phyloP scores from a whole-genome alignment of 805 yeast species.

The Saccharomycopsis fodiens region DNA sequence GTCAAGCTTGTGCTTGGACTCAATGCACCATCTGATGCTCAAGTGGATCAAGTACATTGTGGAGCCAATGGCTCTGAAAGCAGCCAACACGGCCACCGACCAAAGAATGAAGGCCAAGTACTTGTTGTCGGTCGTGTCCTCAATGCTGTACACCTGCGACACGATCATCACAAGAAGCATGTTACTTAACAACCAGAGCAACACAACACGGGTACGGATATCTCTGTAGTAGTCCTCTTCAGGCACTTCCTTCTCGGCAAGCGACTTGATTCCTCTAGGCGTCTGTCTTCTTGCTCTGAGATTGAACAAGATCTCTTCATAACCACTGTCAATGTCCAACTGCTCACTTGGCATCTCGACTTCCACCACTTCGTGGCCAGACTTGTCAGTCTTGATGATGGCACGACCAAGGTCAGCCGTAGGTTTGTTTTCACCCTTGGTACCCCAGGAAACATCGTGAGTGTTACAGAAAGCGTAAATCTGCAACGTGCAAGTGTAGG shows the following conservation, averaged over 20 bases:
- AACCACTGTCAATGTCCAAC: conserved; percentile 73
- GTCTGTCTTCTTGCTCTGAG: conserved; percentile 63
- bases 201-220: conserved; percentile 90
- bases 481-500: conserved; percentile 86
- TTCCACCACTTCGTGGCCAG: conserved; percentile 79
- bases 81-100: conserved; percentile 83
- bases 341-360: conserved; percentile 66
- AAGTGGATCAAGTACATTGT: conserved; percentile 49
- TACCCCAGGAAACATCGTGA: conserved; percentile 99
- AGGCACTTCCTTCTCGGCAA: conserved; percentile 32
- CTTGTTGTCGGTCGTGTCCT: conserved; percentile 56
- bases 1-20: conserved; percentile 33
- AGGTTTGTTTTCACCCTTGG: conserved; percentile 84
- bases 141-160: conserved; percentile 70
- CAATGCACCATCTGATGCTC: conserved; percentile 33
- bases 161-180: conserved; percentile 78
- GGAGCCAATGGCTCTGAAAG: conserved; percentile 80
- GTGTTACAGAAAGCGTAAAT: conserved; percentile 97
- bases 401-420: conserved; percentile 71
- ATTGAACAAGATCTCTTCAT: conserved; percentile 65
- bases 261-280: conserved; percentile 40
- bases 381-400: conserved; percentile 68
- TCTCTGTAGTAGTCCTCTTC: conserved; percentile 87
- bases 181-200: conserved; percentile 86
- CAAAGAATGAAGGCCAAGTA: conserved; percentile 82